These are phyloP conservation scores for Paraphysoderma sedebokerense DNA, from an alignment of 371 early-diverging fungal species.

Conservation along the genomic window DNA sequence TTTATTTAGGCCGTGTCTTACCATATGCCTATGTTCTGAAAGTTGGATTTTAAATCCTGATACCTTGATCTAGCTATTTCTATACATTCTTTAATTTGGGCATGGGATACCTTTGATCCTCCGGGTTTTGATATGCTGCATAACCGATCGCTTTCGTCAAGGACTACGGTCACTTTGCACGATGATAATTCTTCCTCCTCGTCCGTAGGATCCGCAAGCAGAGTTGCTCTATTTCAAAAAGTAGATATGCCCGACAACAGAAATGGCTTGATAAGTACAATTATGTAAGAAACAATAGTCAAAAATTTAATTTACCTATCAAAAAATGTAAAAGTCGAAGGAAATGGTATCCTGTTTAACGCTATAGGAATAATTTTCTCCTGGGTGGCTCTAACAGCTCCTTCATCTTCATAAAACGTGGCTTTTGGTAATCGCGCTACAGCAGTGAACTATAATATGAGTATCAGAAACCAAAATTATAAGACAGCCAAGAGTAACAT, in stretches of 20 bases:
- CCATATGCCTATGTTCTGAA: too few species aligned
- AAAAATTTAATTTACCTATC: slow-evolving; percentile 15
- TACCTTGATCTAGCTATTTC: too few species aligned
- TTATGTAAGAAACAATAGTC: background rate
- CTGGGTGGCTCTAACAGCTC: slow-evolving; percentile 36
- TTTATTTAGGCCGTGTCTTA: too few species aligned
- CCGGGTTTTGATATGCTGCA: too few species aligned
- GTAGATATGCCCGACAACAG: too few species aligned
- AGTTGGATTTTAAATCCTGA: too few species aligned
- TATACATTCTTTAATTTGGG: too few species aligned
- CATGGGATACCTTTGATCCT: too few species aligned
- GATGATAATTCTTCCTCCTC: slow-evolving; percentile 46
- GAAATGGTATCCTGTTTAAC: slow-evolving; percentile 31
- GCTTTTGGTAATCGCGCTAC: slow-evolving; percentile 47
- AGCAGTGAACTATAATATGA: slow-evolving; percentile 27
- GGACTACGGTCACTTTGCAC: slow-evolving; percentile 34
- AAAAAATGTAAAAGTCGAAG: slow-evolving; percentile 49
- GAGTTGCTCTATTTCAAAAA: slow-evolving; percentile 17
- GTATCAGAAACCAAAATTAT: background rate
- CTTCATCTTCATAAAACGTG: slow-evolving; percentile 30
- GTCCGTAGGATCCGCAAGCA: slow-evolving; percentile 56
- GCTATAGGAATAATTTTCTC: slow-evolving; percentile 20
- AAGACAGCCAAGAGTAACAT: slow-evolving; percentile 6
- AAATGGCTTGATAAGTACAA: background rate
- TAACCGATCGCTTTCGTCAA: slow-evolving; percentile 42